Evolutionary conservation across 2,329 filamentous ascomycete species (phyloP).

Genomic region (Cercospora sojina): DNA sequence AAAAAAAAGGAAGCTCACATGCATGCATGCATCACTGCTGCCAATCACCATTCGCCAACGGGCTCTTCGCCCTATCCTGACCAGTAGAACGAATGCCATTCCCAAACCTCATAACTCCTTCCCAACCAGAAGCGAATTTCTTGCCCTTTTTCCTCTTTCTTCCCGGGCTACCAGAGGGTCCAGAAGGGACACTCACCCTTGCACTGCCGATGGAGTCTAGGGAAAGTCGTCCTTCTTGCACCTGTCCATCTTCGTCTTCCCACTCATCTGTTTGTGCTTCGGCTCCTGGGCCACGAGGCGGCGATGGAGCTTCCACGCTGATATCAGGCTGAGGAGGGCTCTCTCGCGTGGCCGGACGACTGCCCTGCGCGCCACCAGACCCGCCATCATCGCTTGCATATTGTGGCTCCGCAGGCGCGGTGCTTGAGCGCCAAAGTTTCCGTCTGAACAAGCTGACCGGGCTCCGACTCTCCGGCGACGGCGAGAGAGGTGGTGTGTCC

Average conservation of each 20-base stretch:
- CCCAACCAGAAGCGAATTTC: constrained; percentile 1
- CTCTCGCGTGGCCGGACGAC: constrained; percentile 17
- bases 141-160: constrained; percentile 22
- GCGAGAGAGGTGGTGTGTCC: constrained; percentile 41
- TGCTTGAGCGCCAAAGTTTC: constrained; percentile 39
- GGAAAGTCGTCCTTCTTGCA: not conserved
- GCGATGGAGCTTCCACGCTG: constrained; percentile 9
- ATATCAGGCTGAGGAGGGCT: constrained; percentile 9
- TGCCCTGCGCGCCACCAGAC: constrained; percentile 4
- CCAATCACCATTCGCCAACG: constrained; percentile 20
- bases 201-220: not conserved
- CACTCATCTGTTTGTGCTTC: constrained; percentile 3
- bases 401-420: constrained; percentile 16
- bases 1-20: not conserved
- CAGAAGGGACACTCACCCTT: not conserved
- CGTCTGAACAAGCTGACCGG: constrained; percentile 36
- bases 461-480: constrained; percentile 34
- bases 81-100: constrained; percentile 4
- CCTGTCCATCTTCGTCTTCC: constrained; percentile 4
- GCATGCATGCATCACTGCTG: not conserved
- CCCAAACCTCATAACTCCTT: constrained; percentile 4
- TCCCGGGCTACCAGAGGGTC: constrained; percentile 7
- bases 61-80: constrained; percentile 20
- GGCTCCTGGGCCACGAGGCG: constrained; percentile 5
- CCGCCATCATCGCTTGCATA: constrained; percentile 16